phyloP scores from a whole-genome alignment of 768 basidiomycete genomes.

The Artomyces pyxidatus region DNA sequence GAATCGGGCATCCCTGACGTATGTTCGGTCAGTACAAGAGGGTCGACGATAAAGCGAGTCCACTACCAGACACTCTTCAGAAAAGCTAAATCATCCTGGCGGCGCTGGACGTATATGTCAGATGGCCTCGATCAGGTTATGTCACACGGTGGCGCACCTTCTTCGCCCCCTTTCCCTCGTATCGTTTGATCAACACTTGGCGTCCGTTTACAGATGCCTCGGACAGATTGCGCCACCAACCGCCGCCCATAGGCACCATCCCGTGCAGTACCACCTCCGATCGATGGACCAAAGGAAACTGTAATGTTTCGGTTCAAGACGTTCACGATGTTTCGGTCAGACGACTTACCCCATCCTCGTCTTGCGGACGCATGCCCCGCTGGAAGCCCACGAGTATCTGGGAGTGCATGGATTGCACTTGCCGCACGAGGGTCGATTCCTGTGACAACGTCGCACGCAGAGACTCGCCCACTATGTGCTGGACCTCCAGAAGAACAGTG shows the following conservation, averaged over 20 bases:
- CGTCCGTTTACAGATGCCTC: constrained; percentile 2
- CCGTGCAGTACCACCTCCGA: constrained; percentile 4
- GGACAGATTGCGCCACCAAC: constrained; percentile 1
- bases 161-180: background rate
- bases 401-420: constrained; percentile 5
- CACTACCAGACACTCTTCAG: constrained; percentile 7
- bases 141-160: background rate
- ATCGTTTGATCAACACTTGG: constrained; percentile 4
- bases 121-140: background rate
- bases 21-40: background rate
- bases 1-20: constrained; percentile 5
- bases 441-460: constrained; percentile 1
- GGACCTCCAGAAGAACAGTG: constrained; percentile 3
- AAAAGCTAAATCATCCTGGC: constrained; percentile 2
- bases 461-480: constrained; percentile 4
- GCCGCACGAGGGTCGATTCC: constrained; percentile 5
- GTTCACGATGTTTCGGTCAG: background rate
- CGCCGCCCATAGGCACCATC: constrained; percentile 1
- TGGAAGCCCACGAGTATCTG: constrained; percentile 4
- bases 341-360: constrained; percentile 5
- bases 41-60: background rate
- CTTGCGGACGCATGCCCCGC: constrained; percentile 1
- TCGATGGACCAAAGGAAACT: constrained; percentile 7
- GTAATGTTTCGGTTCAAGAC: background rate
- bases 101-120: background rate